These are phyloP conservation scores for Immersiporthe knoxdaviesiana DNA, from an alignment of 2,329 filamentous ascomycete species.

Conservation along the genomic window DNA sequence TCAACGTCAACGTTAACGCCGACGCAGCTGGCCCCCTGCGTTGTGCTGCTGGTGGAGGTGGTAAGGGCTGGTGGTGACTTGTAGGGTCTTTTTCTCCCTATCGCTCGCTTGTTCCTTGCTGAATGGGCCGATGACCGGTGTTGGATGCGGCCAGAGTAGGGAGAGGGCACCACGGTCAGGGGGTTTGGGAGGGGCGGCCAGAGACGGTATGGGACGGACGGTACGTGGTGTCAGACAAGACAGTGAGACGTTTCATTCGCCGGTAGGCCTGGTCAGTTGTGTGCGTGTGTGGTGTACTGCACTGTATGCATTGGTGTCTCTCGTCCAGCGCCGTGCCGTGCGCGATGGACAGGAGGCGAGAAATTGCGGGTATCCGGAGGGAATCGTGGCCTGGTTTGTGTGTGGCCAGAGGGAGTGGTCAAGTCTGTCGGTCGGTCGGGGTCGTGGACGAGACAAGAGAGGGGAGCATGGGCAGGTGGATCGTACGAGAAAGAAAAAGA, in stretches of 20 bases:
- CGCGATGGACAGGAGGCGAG: neutral
- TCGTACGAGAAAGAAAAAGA: conserved; percentile 19
- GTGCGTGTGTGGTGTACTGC: neutral
- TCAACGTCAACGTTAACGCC: no score
- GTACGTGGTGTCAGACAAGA: conserved; percentile 3
- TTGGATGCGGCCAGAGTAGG: neutral
- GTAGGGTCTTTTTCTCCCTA: neutral
- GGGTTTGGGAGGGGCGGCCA: neutral
- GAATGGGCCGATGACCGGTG: conserved; percentile 1
- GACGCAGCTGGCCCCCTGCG: neutral
- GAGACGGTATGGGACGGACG: neutral
- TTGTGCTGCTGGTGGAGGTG: neutral
- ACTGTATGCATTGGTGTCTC: neutral
- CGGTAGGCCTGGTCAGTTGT: neutral
- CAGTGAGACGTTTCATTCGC: conserved; percentile 3
- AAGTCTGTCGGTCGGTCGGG: conserved; percentile 5
- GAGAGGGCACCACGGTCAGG: neutral
- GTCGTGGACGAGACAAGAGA: neutral
- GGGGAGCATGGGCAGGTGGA: conserved; percentile 12
- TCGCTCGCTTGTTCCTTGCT: neutral
- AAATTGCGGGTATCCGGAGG: neutral
- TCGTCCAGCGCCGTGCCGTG: conserved; percentile 2
- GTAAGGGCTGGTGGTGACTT: neutral
- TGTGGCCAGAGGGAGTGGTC: neutral
- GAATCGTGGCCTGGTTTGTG: conserved; percentile 5